These are phyloP conservation scores for Mycena citricolor DNA, from an alignment of 1,284 basidiomycete species.

Conservation along the genomic window DNA sequence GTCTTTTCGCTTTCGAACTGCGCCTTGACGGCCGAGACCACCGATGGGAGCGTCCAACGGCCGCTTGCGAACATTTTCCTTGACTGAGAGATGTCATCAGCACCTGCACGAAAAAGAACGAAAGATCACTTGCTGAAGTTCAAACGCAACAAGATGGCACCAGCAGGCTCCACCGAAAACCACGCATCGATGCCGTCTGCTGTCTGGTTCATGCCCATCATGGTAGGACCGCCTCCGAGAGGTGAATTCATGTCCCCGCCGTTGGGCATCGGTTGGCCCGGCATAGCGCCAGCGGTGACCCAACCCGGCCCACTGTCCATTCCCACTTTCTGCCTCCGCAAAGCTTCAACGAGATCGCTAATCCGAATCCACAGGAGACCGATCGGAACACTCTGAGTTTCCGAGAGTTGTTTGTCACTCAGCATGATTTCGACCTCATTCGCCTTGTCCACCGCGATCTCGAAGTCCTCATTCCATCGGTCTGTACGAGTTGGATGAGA, in stretches of 20 bases:
- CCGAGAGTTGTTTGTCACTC: constrained; percentile 88
- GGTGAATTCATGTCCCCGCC: constrained; percentile 58
- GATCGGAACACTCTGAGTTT: constrained; percentile 82
- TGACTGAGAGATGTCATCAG: constrained; percentile 58
- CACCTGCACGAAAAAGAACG: background rate
- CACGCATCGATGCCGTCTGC: constrained; percentile 91
- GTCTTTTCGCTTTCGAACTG: constrained; percentile 95
- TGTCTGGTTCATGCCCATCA: constrained; percentile 34
- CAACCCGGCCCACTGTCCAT: constrained; percentile 86
- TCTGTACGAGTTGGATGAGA: constrained; percentile 94
- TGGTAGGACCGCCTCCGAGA: constrained; percentile 37
- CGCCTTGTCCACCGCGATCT: constrained; percentile 95
- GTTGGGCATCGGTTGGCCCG: constrained; percentile 45
- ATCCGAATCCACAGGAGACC: constrained; percentile 96
- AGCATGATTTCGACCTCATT: constrained; percentile 98
- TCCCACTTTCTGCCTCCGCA: constrained; percentile 89
- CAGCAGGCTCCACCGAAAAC: constrained; percentile 98
- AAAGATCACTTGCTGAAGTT: constrained; percentile 77
- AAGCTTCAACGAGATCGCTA: constrained; percentile 92
- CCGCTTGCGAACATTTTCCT: constrained; percentile 94
- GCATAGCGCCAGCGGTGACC: constrained; percentile 90
- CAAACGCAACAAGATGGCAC: constrained; percentile 81
- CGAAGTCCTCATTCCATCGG: constrained; percentile 97
- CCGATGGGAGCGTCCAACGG: constrained; percentile 82
- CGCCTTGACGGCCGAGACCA: constrained; percentile 96